Percentiles rank a stretch among this genome's conserved stretches.
These are phyloP conservation scores for Dianthus caryophyllus DNA, from an alignment of 148 eudicot species.

Conservation along the genomic window DNA sequence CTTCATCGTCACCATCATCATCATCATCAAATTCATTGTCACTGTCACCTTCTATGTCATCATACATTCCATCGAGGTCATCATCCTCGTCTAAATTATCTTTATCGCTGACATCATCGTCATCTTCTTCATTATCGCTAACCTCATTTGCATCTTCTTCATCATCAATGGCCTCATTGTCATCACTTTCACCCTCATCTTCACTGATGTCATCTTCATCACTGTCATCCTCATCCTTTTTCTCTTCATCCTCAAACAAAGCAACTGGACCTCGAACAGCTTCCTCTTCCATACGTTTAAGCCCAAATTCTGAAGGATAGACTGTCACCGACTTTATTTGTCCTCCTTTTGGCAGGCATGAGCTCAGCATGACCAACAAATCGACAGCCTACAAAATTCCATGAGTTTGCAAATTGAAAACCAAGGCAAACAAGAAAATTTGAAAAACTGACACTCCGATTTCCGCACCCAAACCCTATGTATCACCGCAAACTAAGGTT, in stretches of 20 bases:
- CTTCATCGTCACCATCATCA: too few species aligned
- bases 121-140: constrained; percentile 38
- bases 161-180: constrained; percentile 30
- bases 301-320: constrained; percentile 97
- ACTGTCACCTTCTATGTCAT: constrained; percentile 39
- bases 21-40: constrained; percentile 16
- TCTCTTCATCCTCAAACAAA: constrained; percentile 58
- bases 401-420: background rate
- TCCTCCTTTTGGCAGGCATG: constrained; percentile 80
- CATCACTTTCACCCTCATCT: constrained; percentile 44
- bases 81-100: constrained; percentile 37
- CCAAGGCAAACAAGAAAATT: too few species aligned
- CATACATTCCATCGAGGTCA: constrained; percentile 25
- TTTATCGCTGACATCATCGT: constrained; percentile 28
- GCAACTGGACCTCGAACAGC: constrained; percentile 85
- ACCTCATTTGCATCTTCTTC: constrained; percentile 41
- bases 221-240: constrained; percentile 29
- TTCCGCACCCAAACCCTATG: too few species aligned
- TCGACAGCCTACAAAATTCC: constrained; percentile 63
- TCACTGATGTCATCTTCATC: constrained; percentile 32
- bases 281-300: constrained; percentile 92
- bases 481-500: too few species aligned
- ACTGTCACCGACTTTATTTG: constrained; percentile 71
- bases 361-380: constrained; percentile 64
- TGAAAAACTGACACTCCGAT: too few species aligned